Conservation (phyloP, 1,139 yeast species). For the Yamadazyma conglobata region DNA sequence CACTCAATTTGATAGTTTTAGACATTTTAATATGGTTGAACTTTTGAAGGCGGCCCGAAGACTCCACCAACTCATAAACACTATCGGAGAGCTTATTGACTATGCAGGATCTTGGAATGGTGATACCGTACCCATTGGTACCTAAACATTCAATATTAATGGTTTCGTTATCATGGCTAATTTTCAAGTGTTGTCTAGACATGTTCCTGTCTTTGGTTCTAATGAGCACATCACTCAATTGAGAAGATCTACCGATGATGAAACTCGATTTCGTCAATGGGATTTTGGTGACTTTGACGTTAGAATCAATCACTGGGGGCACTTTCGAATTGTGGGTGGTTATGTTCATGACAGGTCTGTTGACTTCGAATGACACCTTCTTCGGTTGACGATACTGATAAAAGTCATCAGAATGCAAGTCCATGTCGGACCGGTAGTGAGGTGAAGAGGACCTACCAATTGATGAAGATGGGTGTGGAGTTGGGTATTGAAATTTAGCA, state of each 20-base stretch:
- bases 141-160: constrained; percentile 58
- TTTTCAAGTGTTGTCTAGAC: constrained; percentile 62
- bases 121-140: constrained; percentile 63
- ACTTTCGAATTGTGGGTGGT: constrained; percentile 9
- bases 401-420: constrained; percentile 1
- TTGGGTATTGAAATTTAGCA: constrained; percentile 30
- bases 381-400: constrained; percentile 5
- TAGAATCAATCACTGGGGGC: constrained; percentile 29
- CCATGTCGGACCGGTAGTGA: constrained; percentile 7
- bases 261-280: constrained; percentile 29
- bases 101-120: constrained; percentile 50
- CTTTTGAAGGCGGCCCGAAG: constrained; percentile 11
- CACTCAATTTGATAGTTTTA: constrained; percentile 40
- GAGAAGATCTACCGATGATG: constrained; percentile 63
- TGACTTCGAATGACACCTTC: constrained; percentile 14
- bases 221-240: constrained; percentile 56
- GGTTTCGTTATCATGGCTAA: constrained; percentile 18
- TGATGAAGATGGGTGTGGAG: constrained; percentile 57
- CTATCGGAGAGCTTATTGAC: constrained; percentile 30
- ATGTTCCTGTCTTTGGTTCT: constrained; percentile 55
- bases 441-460: constrained; percentile 48
- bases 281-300: constrained; percentile 33
- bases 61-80: constrained; percentile 26
- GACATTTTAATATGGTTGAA: constrained; percentile 7
- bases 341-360: constrained; percentile 11